These are phyloP conservation scores for Oryza nivara DNA, from an alignment of 176 grass and related monocot species.

Conservation along the genomic window DNA sequence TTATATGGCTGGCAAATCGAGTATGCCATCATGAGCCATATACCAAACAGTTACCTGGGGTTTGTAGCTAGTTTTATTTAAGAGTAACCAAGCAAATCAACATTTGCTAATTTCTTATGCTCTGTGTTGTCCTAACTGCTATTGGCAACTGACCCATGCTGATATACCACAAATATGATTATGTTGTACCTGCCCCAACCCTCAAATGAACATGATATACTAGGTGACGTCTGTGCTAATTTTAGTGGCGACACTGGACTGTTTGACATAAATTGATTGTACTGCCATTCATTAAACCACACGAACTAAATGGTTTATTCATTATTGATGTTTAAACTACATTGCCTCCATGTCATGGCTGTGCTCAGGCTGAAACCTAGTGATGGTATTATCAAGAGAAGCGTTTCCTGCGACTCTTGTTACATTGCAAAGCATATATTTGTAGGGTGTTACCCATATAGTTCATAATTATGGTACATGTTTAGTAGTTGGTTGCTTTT, in stretches of 20 bases:
- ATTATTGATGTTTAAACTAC: not conserved
- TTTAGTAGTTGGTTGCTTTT: not conserved
- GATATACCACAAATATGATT: slow-evolving; percentile 28
- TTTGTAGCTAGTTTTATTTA: not conserved
- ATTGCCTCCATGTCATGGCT: not conserved
- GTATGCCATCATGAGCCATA: not conserved
- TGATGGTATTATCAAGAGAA: not conserved
- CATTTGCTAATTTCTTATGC: not conserved
- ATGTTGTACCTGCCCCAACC: slow-evolving; percentile 9
- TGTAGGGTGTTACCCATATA: not conserved
- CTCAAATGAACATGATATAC: not conserved
- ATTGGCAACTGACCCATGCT: slow-evolving; percentile 6
- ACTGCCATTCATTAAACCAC: not conserved
- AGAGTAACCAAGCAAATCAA: slow-evolving; percentile 12
- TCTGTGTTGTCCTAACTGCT: slow-evolving; percentile 5
- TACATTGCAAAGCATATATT: not conserved
- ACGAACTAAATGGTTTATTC: not conserved
- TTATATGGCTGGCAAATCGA: not conserved
- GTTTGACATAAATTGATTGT: not conserved
- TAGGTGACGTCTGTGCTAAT: slow-evolving; percentile 2
- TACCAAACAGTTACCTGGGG: not conserved
- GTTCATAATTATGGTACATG: no score
- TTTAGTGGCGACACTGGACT: not conserved
- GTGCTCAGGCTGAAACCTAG: not conserved
- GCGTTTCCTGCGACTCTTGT: not conserved